A percentile compares a stretch with the other conserved stretches of the same genome.
These are phyloP conservation scores for Fusarium gaditjirri DNA, from an alignment of 2,329 filamentous ascomycete species.

Conservation along the genomic window DNA sequence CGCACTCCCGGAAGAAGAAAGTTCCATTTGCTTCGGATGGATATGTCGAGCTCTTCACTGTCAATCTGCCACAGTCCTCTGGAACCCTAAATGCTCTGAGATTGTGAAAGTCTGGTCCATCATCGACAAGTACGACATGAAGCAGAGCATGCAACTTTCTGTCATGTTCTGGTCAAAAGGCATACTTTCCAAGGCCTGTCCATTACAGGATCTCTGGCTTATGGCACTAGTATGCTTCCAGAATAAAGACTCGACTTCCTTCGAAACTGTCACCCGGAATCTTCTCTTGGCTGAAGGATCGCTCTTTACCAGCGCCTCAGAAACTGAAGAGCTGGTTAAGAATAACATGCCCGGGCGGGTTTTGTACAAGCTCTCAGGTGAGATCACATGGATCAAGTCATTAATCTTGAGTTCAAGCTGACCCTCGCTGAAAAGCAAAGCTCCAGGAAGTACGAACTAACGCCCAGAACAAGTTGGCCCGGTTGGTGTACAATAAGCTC, in stretches of 20 bases:
- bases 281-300: not conserved
- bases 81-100: not conserved
- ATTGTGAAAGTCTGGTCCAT: not conserved
- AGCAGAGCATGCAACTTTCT: constrained; percentile 2
- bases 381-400: not conserved
- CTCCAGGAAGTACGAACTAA: not conserved
- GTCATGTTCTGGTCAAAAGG: not conserved
- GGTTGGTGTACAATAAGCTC: not conserved
- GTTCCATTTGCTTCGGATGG: not conserved
- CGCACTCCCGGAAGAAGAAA: not conserved
- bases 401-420: not conserved
- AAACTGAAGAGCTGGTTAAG: not conserved
- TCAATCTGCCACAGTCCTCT: not conserved
- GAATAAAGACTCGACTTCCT: not conserved
- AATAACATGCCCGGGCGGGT: fast-evolving
- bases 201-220: not conserved
- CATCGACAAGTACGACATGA: constrained; percentile 13
- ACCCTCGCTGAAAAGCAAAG: not conserved
- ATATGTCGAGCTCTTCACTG: constrained; percentile 1
- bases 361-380: not conserved
- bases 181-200: not conserved
- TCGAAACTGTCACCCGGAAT: not conserved
- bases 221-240: not conserved
- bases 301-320: not conserved
- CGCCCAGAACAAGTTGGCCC: fast-evolving